A percentile compares a stretch with the other conserved stretches of the same genome.
Evolutionary conservation across 1,284 basidiomycete genomes (phyloP).

Genomic region (Marasmius tenuissimus): DNA sequence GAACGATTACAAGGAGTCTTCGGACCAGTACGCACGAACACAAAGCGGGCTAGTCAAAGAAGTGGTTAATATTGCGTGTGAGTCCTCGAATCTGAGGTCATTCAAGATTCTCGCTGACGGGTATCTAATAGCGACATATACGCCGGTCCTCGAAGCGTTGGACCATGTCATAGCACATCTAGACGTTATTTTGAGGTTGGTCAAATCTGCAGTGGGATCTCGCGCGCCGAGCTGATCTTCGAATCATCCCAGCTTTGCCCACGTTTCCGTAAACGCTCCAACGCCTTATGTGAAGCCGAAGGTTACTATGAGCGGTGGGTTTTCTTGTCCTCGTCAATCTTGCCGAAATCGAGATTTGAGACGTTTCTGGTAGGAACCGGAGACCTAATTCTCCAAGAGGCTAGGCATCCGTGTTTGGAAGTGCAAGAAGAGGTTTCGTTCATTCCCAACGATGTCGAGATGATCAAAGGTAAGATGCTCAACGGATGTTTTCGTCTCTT

Average conservation of each 20-base stretch:
- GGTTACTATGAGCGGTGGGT: conserved; percentile 67
- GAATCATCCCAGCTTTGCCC: conserved; percentile 67
- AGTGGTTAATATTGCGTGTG: conserved; percentile 90
- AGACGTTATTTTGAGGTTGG: conserved; percentile 87
- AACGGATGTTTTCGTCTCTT: conserved; percentile 14
- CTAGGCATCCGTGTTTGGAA: conserved; percentile 95
- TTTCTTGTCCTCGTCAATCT: neutral
- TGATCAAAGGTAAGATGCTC: conserved; percentile 66
- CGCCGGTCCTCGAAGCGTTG: conserved; percentile 86
- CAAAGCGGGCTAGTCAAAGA: conserved; percentile 90
- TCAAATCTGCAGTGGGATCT: neutral
- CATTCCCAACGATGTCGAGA: conserved; percentile 92
- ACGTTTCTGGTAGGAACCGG: conserved; percentile 58
- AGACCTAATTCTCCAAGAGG: conserved; percentile 75
- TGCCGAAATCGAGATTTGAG: neutral
- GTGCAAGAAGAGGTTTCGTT: conserved; percentile 95
- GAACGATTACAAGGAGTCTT: conserved; percentile 73
- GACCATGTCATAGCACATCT: conserved; percentile 88
- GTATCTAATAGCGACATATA: conserved; percentile 73
- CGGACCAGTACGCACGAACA: conserved; percentile 70
- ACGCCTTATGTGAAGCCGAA: conserved; percentile 87
- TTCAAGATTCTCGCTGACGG: neutral
- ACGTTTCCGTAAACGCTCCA: conserved; percentile 86
- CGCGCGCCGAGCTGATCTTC: neutral
- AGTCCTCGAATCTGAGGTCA: conserved; percentile 23